Conservation (phyloP, 495 filamentous ascomycete genomes). For the Xylona heveae region DNA sequence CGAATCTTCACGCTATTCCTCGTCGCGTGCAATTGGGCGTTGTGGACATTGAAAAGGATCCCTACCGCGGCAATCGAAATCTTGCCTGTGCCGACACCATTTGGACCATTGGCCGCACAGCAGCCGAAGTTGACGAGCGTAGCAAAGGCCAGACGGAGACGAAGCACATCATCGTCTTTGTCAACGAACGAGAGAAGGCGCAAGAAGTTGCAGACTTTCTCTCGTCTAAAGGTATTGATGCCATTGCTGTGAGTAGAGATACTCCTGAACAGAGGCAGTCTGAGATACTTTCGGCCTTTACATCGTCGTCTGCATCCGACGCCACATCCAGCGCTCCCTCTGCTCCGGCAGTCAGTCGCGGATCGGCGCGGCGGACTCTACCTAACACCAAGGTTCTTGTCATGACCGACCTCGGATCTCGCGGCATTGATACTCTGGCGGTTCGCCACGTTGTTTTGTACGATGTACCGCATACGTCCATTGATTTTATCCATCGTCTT, state of each 20-base stretch:
- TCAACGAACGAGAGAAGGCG: constrained; percentile 87
- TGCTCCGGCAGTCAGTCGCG: constrained; percentile 3
- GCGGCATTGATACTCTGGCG: constrained; percentile 87
- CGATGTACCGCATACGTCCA: constrained; percentile 85
- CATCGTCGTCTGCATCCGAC: constrained; percentile 19
- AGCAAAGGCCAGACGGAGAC: constrained; percentile 27
- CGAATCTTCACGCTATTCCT: constrained; percentile 88
- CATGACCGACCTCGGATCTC: constrained; percentile 75
- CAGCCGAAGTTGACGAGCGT: constrained; percentile 26
- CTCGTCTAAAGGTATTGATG: constrained; percentile 65
- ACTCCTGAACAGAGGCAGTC: constrained; percentile 47
- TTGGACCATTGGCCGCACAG: constrained; percentile 75
- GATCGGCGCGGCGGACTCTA: constrained; percentile 17
- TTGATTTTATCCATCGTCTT: constrained; percentile 92
- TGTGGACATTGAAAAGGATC: constrained; percentile 71
- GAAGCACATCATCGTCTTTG: constrained; percentile 86
- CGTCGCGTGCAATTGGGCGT: constrained; percentile 86
- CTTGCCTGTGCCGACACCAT: constrained; percentile 89
- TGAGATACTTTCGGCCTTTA: constrained; percentile 61
- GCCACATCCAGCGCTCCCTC: neutral
- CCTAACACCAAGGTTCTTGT: constrained; percentile 77
- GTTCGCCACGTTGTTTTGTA: constrained; percentile 82
- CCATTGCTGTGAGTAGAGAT: constrained; percentile 62
- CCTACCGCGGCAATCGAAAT: constrained; percentile 74
- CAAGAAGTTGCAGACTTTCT: constrained; percentile 64